phyloP scores from a whole-genome alignment of 768 basidiomycete species.

The Chalciporus chontae region DNA sequence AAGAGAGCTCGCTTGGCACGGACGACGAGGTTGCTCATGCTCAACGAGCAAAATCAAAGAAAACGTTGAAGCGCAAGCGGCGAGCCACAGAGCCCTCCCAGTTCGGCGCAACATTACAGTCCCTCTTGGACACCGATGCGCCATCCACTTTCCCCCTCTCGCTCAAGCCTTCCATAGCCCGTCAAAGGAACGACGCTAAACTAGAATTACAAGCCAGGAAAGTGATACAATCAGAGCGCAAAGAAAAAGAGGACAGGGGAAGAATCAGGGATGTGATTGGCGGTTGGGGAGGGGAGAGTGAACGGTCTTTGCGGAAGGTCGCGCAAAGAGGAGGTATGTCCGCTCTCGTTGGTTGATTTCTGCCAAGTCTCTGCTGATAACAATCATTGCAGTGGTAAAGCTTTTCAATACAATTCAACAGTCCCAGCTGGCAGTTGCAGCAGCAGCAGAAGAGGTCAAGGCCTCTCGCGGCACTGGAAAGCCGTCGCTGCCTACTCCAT shows the following conservation, averaged over 20 bases:
- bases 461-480: constrained; percentile 67
- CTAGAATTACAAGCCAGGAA: constrained; percentile 70
- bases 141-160: constrained; percentile 72
- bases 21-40: constrained; percentile 61
- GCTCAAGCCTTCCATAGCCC: constrained; percentile 68
- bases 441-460: constrained; percentile 56
- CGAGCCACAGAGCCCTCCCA: constrained; percentile 70
- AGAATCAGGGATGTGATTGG: constrained; percentile 70
- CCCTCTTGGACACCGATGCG: constrained; percentile 65
- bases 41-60: constrained; percentile 63
- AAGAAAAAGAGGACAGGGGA: constrained; percentile 69
- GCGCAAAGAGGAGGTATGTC: constrained; percentile 78
- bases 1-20: constrained; percentile 41
- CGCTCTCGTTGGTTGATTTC: not conserved
- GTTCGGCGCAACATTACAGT: constrained; percentile 74
- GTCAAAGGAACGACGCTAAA: constrained; percentile 72
- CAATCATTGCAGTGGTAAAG: constrained; percentile 57
- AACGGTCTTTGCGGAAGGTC: constrained; percentile 72
- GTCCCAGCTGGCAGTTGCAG: constrained; percentile 57
- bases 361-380: no score
- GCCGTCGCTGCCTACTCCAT: constrained; percentile 65
- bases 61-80: constrained; percentile 80
- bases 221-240: constrained; percentile 65
- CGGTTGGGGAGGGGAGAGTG: constrained; percentile 87
- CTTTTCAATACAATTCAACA: constrained; percentile 86